Evolutionary conservation across 2,329 filamentous ascomycete genomes (phyloP).

Genomic region (Chaetomiaceae sp.): DNA sequence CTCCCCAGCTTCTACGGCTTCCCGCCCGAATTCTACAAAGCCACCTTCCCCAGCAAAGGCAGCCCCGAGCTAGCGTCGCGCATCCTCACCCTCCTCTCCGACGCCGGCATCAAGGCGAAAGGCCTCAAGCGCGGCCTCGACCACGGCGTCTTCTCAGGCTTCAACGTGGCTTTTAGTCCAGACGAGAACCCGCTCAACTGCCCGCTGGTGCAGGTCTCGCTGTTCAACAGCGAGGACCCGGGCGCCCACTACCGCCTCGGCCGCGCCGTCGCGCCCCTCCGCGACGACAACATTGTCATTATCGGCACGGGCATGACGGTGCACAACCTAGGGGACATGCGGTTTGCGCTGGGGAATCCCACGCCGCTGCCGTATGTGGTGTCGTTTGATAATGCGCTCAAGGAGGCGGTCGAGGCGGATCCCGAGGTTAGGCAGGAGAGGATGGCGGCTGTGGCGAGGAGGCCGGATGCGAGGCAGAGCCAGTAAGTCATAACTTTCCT

Average conservation of each 20-base stretch:
- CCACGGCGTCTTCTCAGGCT: slow-evolving; percentile 71
- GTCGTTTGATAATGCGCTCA: slow-evolving; percentile 64
- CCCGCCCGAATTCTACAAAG: slow-evolving; percentile 63
- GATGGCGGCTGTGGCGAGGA: slow-evolving; percentile 37
- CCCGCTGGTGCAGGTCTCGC: slow-evolving; percentile 68
- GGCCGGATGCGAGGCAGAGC: slow-evolving; percentile 44
- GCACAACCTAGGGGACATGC: slow-evolving; percentile 60
- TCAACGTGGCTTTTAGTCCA: slow-evolving; percentile 60
- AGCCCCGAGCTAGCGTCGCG: slow-evolving; percentile 55
- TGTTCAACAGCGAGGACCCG: slow-evolving; percentile 62
- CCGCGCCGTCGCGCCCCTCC: slow-evolving; percentile 58
- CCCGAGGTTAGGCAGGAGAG: slow-evolving; percentile 36
- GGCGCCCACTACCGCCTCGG: slow-evolving; percentile 65
- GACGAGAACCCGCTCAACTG: slow-evolving; percentile 58
- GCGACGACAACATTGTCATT: slow-evolving; percentile 64
- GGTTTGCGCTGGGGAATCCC: slow-evolving; percentile 40
- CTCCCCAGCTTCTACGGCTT: slow-evolving; percentile 59
- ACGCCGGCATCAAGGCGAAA: slow-evolving; percentile 55
- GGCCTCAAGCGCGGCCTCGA: slow-evolving; percentile 63
- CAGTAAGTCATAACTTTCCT: too few relatives aligned
- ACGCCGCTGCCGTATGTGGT: slow-evolving; percentile 52
- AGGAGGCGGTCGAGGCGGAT: slow-evolving; percentile 54
- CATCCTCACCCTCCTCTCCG: slow-evolving; percentile 51
- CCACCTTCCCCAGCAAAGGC: slow-evolving; percentile 61
- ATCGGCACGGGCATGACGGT: slow-evolving; percentile 72